Evolutionary conservation across 257 asterid species (phyloP), one percentile per base, ranked within the genome.

Genomic region (Plectranthus barbatus): DNA sequence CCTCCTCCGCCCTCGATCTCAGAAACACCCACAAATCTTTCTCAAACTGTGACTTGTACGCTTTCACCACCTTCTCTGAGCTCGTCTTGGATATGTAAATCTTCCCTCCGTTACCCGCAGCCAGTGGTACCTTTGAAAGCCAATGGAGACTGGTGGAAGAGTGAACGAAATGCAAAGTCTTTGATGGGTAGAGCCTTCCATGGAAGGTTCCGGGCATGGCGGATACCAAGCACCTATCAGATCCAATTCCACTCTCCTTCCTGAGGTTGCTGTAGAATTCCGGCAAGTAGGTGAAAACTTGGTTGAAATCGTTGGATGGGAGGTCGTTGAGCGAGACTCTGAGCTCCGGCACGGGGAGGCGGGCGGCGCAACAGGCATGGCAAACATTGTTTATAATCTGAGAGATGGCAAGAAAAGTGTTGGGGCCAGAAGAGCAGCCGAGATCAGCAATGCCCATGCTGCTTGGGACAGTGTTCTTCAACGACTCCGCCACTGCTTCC

Each of bases 61-160:
- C 88, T 11, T 77, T 46, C 49, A 59, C 11, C 7, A 86, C 86
- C 0, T 61, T 34, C 0, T 3, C 13, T 0, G 85, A 75, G 42
- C 94, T 86, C 1, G 86, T 78, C 50, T 80, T 64, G 6, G 95
- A 84, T 56, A 90, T 72, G 71, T 86, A 84, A 1, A 86, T 56
- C 70, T 86, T 86, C 11, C 95, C 94, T 66, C 80, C 75, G 81
- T 90, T 84, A 7, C 42, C 19, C 24, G 63, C 68, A 79, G 40
- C 42, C 8, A 63, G 46, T 0, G 94, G 91, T 24, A 76, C 86
- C 91, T 85, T 2, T 12, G 94, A 88, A n/a, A 88, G 85, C 96
- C 96, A 88, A 48, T 88, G 96, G n/a, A 88, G 79, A 44, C 90
- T 78, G 4, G 87, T 78, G 9, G 96, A 85, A 61, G 94, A 79